Conservation (phyloP, 2,329 filamentous ascomycete genomes). For the Sclerotinia spermophila region DNA sequence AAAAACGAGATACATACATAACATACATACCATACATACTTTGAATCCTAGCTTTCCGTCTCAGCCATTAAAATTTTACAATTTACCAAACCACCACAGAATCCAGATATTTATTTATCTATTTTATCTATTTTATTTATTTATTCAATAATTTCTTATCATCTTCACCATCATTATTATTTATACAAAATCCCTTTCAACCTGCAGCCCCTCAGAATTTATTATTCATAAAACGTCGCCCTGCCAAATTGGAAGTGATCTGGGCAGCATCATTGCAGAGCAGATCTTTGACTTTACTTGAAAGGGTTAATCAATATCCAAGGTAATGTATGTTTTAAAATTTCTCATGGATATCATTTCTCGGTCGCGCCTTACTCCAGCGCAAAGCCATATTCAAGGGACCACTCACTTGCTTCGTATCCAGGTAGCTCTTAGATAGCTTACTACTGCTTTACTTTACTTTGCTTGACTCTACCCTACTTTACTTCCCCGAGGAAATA, state of each 20-base stretch:
- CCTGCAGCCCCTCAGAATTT: background rate
- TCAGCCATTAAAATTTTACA: background rate
- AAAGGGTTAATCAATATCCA: slow-evolving; percentile 12
- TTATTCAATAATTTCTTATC: too few relatives aligned
- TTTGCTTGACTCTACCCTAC: too few relatives aligned
- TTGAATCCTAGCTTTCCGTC: background rate
- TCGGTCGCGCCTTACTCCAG: slow-evolving; percentile 4
- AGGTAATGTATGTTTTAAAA: slow-evolving; percentile 13
- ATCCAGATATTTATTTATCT: background rate
- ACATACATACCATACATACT: too few relatives aligned
- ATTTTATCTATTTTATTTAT: background rate
- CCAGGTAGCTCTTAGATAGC: slow-evolving; percentile 3
- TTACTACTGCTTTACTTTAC: background rate
- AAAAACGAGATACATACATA: background rate
- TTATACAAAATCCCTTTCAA: background rate
- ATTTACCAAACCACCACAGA: background rate
- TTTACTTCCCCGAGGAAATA: background rate
- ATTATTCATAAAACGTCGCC: background rate
- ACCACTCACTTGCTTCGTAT: slow-evolving; percentile 4
- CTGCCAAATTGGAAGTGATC: background rate
- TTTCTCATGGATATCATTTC: background rate
- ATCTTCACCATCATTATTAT: background rate
- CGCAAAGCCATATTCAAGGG: slow-evolving; percentile 8
- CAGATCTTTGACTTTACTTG: background rate
- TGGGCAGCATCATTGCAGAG: background rate